Evolutionary conservation across 2,329 filamentous ascomycete species (phyloP), one percentile per base, ranked within the genome.

Genomic region (Xylaria multiplex): DNA sequence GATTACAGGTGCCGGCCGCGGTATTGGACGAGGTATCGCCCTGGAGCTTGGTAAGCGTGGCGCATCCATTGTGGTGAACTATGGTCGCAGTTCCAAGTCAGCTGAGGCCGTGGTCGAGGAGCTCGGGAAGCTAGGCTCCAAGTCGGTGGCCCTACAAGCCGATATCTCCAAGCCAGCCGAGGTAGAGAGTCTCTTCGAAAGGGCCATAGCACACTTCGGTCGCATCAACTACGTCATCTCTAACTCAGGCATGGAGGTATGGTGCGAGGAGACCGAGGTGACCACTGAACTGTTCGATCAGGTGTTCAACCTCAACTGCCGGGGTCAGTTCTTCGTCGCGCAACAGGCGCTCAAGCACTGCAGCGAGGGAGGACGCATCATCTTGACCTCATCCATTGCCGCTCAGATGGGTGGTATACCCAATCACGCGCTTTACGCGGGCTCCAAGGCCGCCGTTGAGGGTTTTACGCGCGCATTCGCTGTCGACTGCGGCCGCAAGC

Each of bases 281-380:
- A 86, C 87, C 4, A 86, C 88, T 76, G 89, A 90, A 80, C 89
- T 91, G 71, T 92, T 88, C 80, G 89, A 91, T 79, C 84, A 88
- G 72, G 88, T 91, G 71, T 91, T 92, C 81, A 87, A 88, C 81
- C 82, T 92, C 73, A 92, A 92, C 81, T 84, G 87, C 66, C 84
- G 88, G 46, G 90, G 88, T 53, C 89, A 93, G 79, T 93, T 93
- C 83, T 93, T 93, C 78, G 90, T 93, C 59, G 91, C 90, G 22
- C 90, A 92, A 80, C 88, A 91, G 64, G 91, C 87, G 6, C 90
- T 91, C 79, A 90, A 90, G 80, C 82, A 92, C 80, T 85, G 92
- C 69, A 84, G 89, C 75, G 82, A 86, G 50, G 89, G 91, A 64
- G 91, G 91, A 37, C 85, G 91, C 52, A 86, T 94, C 72, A 87